These are phyloP conservation scores for Syzygium syzygioides DNA, from an alignment of 441 rosid genomes.

Conservation along the genomic window DNA sequence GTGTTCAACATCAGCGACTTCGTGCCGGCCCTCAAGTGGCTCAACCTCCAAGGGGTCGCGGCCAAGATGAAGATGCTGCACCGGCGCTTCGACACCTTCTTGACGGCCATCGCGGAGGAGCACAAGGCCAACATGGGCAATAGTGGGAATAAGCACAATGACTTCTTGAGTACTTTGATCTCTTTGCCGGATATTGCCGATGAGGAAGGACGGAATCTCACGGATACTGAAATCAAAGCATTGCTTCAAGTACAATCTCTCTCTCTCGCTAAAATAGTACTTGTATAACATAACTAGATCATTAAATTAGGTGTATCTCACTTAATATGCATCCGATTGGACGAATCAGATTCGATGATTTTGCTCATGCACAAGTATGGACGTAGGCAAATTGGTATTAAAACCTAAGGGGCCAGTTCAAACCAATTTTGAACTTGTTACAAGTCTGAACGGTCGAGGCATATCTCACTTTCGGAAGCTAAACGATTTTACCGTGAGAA, in stretches of 20 bases:
- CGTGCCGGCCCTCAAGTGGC: constrained; percentile 41
- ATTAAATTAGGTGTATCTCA: neutral
- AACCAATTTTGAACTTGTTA: neutral
- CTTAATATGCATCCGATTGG: neutral
- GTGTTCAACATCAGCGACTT: constrained; percentile 48
- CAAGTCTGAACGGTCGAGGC: neutral
- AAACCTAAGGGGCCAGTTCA: neutral
- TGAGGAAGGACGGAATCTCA: constrained; percentile 32
- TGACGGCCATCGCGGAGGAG: constrained; percentile 32
- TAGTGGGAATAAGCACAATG: constrained; percentile 3
- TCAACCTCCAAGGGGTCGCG: constrained; percentile 46
- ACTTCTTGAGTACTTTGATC: constrained; percentile 37
- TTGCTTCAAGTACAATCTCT: constrained; percentile 24
- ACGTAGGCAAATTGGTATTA: neutral
- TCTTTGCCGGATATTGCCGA: constrained; percentile 21
- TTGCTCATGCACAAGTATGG: neutral
- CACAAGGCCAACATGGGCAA: constrained; percentile 9
- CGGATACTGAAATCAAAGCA: constrained; percentile 49
- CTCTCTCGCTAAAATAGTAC: neutral
- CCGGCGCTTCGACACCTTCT: constrained; percentile 37
- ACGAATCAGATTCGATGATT: neutral
- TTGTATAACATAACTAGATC: neutral
- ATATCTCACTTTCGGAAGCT: neutral
- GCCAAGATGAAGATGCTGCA: constrained; percentile 55
- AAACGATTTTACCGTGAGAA: neutral